Base-by-base conservation (phyloP, 2,329 filamentous ascomycete species). In the Colletotrichum sp. region DNA sequence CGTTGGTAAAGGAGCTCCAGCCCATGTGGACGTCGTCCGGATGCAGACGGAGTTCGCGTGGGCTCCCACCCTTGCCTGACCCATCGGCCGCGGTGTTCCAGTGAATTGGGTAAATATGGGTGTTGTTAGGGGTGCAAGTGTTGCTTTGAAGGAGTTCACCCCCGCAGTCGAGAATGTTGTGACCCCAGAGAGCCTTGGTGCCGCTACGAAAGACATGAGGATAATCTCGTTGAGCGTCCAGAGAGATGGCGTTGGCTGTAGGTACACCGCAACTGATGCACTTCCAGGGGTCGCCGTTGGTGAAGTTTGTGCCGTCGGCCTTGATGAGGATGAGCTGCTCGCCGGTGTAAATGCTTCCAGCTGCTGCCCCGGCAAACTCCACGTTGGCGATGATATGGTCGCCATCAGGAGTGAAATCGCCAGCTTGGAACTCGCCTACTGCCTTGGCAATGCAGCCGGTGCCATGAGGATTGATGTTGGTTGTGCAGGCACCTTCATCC, bases 251-350 rank as follows among this genome's bases (percentile, higher is more conserved):
- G 60, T 87, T 85, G 38, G 79, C 78, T 5, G 72, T 73, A 0
- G 84, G 82, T 1, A 88, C 81, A 5, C 83, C 86, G 68, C 87
- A 89, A 55, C 82, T 88, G 6, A 89, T 70, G 70, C 87, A 89
- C 76, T 87, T 89, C 86, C 87, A 89, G 0, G 83, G 68, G 73
- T 88, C 85, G 0, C 87, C 87, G 66, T 86, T 87, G 5, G 80
- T 65, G 70, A 89, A 89, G 0, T 74, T 82, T 6, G 80, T 83
- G 5, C 83, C 83, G 71, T 88, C 84, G 0, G 84, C 76, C 76
- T 87, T 88, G 76, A 88, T 80, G 7, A 88, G 74, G 36, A 89
- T 82, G 6, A 88, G 66, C 55, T 88, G 86, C 21, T 79, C 74
- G 8, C 86, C 87, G 3, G 72, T 77, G 75, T 85, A 89, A 61